Evolutionary conservation across 345 rosid genomes (phyloP), one percentile per base, ranked within the genome.

Genomic region (Linum usitatissimum): DNA sequence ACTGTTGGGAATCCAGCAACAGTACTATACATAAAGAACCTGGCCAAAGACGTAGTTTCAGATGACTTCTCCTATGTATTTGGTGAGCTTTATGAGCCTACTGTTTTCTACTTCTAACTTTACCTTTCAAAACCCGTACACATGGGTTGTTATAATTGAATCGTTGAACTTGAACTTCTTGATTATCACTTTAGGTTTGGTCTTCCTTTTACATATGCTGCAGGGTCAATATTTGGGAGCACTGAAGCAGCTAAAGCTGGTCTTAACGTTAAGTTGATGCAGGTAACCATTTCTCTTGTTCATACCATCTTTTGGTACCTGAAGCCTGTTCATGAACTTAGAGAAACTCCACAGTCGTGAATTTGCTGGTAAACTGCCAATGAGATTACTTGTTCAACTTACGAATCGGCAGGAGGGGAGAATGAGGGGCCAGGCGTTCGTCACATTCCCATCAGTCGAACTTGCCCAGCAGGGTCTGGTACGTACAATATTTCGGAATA

Each of bases 361-460:
- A n/a, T n/a, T n/a, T n/a, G n/a, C n/a, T n/a, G n/a, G n/a, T n/a
- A n/a, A n/a, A n/a, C n/a, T n/a, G n/a, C n/a, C n/a, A 42, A 8
- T 42, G 49, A 42, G 49, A 42, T 42, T 42, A 45, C 51, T 45
- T 45, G 1, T 10, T 10, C 1, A 23, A 23, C 28, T 23, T 23
- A 23, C 28, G 28, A 40, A 40, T 40, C 4, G 77, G 42, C 83
- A 92, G 99, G 99, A 90, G 77, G 96, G 97, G 69, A 81, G 97
- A 72, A 90, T 92, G 97, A 84, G 94, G 75, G 97, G 93, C 65
- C 99, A 87, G 78, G 99, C 99, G 45, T 93, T 90, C 71, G 83
- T 93, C 71, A 90, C 97, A 45, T 93, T 93, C 76, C 96, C 94
- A 65, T 84, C 94, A 0, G 75, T 79, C 71, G 97, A 93, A 75